Base-by-base conservation (phyloP, 2,329 filamentous ascomycete genomes). In the Neonectria faginata region DNA sequence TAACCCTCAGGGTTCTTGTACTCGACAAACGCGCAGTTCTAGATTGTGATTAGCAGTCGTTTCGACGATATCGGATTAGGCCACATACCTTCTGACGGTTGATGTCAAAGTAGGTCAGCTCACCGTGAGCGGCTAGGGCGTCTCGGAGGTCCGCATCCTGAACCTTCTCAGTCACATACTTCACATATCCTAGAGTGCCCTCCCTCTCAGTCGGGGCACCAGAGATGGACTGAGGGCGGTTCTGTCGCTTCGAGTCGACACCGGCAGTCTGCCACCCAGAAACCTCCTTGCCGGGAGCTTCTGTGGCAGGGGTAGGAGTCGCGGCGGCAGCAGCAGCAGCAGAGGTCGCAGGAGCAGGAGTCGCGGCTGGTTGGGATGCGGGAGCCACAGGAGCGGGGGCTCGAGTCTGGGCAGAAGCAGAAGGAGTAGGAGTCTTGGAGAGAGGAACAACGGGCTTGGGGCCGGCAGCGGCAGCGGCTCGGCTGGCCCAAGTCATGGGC, bases 1-100 rank as follows among this genome's bases (percentile, higher is more conserved):
- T 97, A 97, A 51, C 89, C 93, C 60, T 94, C 89, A 22, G 88
- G 78, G 51, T 91, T 92, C 76, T 90, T 91, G 80, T 96, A 99
- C 79, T 99, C 96, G 65, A 97, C 93, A 77, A 98, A 98, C 27
- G 96, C 96, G 76, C 94, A 97, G 86, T 96, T 97, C 95, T 97
- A 76, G 29, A 44, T 55, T 18, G 69, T 67, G 70, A 65, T 70
- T 61, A 74, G 70, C 50, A 29, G 31, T 33, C 11, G 36, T 39
- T 22, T 22, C 3, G 20, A n/a, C 14, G 20, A 8, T 3, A 42
- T 18, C 11, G 11, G 8, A 16, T 33, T 39, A 33, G 9, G 51
- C n/a, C 12, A 77, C 81, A 66, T 79, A 97, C 94, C 92, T 97
- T 97, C 74, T 87, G 82, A 65, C 92, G 89, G 81, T 92, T 94